These are phyloP conservation scores for Pseudisothecium myosuroides DNA, from an alignment of 225 moss, liverwort and hornwort genomes.

Conservation along the genomic window DNA sequence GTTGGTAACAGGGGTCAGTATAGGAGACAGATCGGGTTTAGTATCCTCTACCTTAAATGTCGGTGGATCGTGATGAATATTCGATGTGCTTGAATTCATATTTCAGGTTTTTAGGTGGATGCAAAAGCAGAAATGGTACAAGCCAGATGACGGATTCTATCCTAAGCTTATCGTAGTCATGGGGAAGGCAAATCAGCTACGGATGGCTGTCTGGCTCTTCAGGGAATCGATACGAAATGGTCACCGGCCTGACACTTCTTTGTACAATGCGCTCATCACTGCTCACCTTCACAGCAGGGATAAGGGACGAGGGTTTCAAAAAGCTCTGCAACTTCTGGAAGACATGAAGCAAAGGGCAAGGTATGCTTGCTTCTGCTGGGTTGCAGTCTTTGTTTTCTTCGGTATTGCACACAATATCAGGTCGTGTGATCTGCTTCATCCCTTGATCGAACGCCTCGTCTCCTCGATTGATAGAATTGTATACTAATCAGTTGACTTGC, in stretches of 20 bases:
- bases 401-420: background rate
- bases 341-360: conserved; percentile 70
- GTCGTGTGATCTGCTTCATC: background rate
- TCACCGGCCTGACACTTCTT: conserved; percentile 77
- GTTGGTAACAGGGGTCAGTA: background rate
- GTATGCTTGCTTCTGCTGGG: background rate
- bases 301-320: conserved; percentile 42
- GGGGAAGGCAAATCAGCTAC: conserved; percentile 84
- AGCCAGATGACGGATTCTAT: conserved; percentile 69
- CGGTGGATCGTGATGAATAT: background rate
- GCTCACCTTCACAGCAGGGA: conserved; percentile 54
- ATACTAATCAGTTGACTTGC: background rate
- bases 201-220: conserved; percentile 74
- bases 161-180: conserved; percentile 78
- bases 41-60: background rate
- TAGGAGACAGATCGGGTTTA: background rate
- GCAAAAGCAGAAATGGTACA: conserved; percentile 92
- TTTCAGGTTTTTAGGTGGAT: conserved; percentile 94
- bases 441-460: background rate
- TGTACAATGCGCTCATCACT: conserved; percentile 84
- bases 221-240: conserved; percentile 69
- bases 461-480: background rate
- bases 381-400: background rate
- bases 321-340: conserved; percentile 53
- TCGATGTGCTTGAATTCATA: background rate